Evolutionary conservation across 2,329 filamentous ascomycete genomes (phyloP), one percentile per base, ranked within the genome.

Genomic region (Drechslerella dactyloides): DNA sequence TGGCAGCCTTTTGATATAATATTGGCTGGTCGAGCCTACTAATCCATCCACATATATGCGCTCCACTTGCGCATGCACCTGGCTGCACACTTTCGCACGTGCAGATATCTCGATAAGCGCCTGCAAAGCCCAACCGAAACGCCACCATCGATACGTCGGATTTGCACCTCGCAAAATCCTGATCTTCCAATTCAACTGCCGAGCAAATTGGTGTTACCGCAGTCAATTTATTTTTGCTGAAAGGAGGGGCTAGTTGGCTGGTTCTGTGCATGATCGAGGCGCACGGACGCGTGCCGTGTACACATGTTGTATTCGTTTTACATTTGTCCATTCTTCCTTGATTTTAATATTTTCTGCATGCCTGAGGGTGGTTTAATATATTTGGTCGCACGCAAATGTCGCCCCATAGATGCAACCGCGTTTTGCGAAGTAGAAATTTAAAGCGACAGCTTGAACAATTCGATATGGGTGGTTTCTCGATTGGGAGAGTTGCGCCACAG

Each of bases 71-170:
- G 27, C 24, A 42, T 33, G 44, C 42, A 59, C 21, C 7, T 13
- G 7, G 30, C 21, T 37, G 37, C 33, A 21, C n/a, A n/a, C 24
- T 40, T 21, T 48, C n/a, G 42, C 60, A 51, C 51, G 60, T 64
- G 60, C 51, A 56, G 42, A 13, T 13, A 42, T 42, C 11, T 42
- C 37, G 37, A 55, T 56, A 64, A 64, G 60, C 60, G 60, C 60
- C 60, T 64, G 24, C 42, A 40, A 21, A 55, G 21, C 37, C 37
- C 51, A 27, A 35, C 24, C 24, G 37, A 64, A 56, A 51, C 60
- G 60, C 60, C 52, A 56, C n/a, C n/a, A n/a, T n/a, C n/a, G n/a
- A n/a, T n/a, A n/a, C 52, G 55, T 55, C 50, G 59, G 51, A 63
- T 46, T 51, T 40, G 11, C 27, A 37, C 27, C 27, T 27, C 15